Base-by-base conservation (phyloP, 139 green algal species). In the Coccomyxa sp. region DNA sequence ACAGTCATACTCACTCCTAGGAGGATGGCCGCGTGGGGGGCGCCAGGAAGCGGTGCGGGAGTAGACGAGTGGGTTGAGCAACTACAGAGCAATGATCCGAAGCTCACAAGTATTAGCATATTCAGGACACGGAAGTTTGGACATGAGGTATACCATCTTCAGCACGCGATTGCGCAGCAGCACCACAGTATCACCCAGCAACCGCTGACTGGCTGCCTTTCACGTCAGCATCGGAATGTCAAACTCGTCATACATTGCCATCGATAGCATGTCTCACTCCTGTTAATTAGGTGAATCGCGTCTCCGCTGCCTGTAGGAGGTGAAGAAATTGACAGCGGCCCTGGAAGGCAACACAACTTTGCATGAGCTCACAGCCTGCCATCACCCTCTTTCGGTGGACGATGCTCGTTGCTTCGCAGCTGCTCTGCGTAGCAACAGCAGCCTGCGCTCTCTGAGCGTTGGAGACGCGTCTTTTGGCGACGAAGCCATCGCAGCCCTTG, bases 261-360 rank as follows among this genome's bases (percentile, higher is more conserved):
- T n/a, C n/a, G n/a, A n/a, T n/a, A n/a, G n/a, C 44, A 29, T 58
- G 44, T 58, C 14, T 58, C 16, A 16, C 14, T 58, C 44, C 44
- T 16, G 44, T 16, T 29, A 58, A 29, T 58, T 12, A 29, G 14
- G 16, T 58, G 14, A 58, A 29, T 58, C 14, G 16, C 16, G 44
- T 58, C 12, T 58, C 12, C 16, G 44, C 44, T 29, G 12, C 44
- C 16, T 12, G 80, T 77, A 82, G 76, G 86, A 90, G 31, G 84
- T 88, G n/a, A 78, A 84, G 39, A 83, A 90, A 73, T 36, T 90
- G 24, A 88, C 76, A 12, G 10, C 34, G 12, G 77, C 77, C 22
- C 40, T 85, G 27, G 18, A 40, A 14, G 14, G 22, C 7, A 82
- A 85, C 64, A 82, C 76, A 4, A 64, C 38, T 6, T 37, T 83